These are phyloP conservation scores for Thecamonas trahens DNA, from an alignment of 78 protist genomes.

Conservation along the genomic window DNA sequence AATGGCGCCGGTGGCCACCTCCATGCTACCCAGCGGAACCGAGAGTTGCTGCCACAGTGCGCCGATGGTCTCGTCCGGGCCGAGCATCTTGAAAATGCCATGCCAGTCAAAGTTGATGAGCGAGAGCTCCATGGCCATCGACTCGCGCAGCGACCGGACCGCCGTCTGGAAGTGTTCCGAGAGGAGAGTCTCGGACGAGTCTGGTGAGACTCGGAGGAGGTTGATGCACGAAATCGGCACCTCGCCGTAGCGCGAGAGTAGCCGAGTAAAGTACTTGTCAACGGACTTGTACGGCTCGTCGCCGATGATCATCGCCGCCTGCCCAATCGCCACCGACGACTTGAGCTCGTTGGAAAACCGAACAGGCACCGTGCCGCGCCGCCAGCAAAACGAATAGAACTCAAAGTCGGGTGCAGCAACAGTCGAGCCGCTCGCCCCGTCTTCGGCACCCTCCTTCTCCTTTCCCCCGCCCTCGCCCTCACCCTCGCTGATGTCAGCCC, in stretches of 20 bases:
- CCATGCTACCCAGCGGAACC: not conserved
- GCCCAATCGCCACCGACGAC: not conserved
- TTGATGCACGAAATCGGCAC: not conserved
- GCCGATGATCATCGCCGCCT: not conserved
- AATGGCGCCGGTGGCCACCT: not conserved
- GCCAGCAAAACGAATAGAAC: not conserved
- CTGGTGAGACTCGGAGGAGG: not conserved
- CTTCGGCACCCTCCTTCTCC: too few relatives aligned
- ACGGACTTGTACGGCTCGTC: not conserved
- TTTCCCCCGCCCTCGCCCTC: too few relatives aligned
- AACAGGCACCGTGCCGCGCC: not conserved
- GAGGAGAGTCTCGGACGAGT: not conserved
- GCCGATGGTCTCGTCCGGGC: not conserved
- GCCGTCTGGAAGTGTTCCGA: not conserved
- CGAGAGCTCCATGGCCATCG: not conserved
- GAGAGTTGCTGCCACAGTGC: not conserved
- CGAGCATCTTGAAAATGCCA: not conserved
- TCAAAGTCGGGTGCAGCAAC: too few relatives aligned
- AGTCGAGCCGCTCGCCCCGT: too few relatives aligned
- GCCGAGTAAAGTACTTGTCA: not conserved
- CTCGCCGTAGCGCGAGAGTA: not conserved
- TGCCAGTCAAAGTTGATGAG: not conserved
- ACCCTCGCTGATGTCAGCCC: not conserved
- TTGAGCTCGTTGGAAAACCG: not conserved
- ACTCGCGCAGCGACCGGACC: not conserved